Conservation (phyloP, 2,329 filamentous ascomycete species). For the Hypocreales sp. region DNA sequence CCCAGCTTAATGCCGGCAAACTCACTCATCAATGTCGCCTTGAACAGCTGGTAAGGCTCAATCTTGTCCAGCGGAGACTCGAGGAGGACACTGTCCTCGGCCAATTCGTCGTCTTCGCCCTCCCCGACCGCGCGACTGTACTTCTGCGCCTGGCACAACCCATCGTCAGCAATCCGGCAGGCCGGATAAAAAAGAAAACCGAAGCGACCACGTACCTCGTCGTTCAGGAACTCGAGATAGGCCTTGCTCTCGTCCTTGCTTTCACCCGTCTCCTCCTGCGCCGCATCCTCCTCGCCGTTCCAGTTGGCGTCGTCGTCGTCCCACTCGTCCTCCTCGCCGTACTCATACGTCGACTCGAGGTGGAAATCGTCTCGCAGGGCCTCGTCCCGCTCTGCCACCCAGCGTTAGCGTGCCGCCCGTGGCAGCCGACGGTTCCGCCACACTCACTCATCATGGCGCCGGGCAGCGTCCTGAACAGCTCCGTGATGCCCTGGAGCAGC, state of each 20-base stretch:
- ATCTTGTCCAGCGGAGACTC: slow-evolving; percentile 92
- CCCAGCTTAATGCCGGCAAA: too few relatives aligned
- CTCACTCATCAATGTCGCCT: slow-evolving; percentile 67
- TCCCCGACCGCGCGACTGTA: slow-evolving; percentile 56
- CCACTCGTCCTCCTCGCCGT: slow-evolving; percentile 65
- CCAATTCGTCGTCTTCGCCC: slow-evolving; percentile 71
- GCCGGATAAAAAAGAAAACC: too few relatives aligned
- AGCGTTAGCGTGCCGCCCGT: slow-evolving; percentile 9
- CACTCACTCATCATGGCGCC: slow-evolving; percentile 66
- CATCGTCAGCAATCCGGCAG: too few relatives aligned
- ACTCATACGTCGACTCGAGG: slow-evolving; percentile 46
- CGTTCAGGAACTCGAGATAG: slow-evolving; percentile 90
- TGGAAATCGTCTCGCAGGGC: slow-evolving; percentile 79
- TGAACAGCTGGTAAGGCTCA: slow-evolving; percentile 86
- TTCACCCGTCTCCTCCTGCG: slow-evolving; percentile 48
- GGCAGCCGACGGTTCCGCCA: too few relatives aligned
- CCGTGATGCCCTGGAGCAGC: slow-evolving; percentile 72
- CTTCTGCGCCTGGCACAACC: slow-evolving; percentile 51
- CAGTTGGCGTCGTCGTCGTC: slow-evolving; percentile 71
- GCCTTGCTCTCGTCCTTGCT: slow-evolving; percentile 81
- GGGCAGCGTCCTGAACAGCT: slow-evolving; percentile 83
- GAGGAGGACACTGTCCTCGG: slow-evolving; percentile 82
- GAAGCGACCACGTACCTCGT: slow-evolving; percentile 51
- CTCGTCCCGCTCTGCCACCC: slow-evolving; percentile 63
- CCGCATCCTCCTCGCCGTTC: slow-evolving; percentile 58